A percentile compares a stretch with the other conserved stretches of the same genome.
phyloP scores from a whole-genome alignment of 257 asterid species.

The Solanum habrochaites region DNA sequence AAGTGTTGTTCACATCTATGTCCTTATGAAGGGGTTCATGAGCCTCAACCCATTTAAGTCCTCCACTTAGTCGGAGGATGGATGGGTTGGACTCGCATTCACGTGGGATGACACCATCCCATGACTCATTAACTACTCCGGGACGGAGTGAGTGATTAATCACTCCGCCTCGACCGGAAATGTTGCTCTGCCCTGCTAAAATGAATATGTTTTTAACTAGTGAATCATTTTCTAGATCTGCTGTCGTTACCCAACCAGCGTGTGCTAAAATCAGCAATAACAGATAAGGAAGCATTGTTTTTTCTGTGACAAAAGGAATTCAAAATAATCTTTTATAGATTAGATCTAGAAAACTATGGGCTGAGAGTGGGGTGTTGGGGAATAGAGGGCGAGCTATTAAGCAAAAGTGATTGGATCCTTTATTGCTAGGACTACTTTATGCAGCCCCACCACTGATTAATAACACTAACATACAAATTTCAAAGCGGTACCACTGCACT shows the following conservation, averaged over 20 bases:
- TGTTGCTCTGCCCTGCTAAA: conserved; percentile 15
- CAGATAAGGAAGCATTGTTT: background rate
- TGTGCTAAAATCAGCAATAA: background rate
- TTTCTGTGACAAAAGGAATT: background rate
- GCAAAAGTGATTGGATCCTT: background rate
- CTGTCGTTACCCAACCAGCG: background rate
- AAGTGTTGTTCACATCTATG: conserved; percentile 10
- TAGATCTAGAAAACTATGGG: background rate
- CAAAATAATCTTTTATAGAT: background rate
- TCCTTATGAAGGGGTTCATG: conserved; percentile 28
- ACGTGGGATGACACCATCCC: conserved; percentile 1
- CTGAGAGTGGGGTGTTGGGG: background rate
- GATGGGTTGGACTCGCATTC: conserved; percentile 7
- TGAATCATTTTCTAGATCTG: background rate
- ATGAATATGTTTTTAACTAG: background rate
- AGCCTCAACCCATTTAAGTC: conserved; percentile 19
- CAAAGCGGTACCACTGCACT: background rate
- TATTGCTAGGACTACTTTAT: background rate
- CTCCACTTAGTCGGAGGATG: conserved; percentile 5
- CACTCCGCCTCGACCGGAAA: conserved; percentile 8
- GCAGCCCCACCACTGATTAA: background rate
- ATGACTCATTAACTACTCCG: background rate
- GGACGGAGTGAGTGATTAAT: background rate
- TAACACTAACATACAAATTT: background rate
- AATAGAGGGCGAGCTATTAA: background rate